Evolutionary conservation across 2,329 filamentous ascomycete species (phyloP).

Genomic region (Dothistroma septosporum): DNA sequence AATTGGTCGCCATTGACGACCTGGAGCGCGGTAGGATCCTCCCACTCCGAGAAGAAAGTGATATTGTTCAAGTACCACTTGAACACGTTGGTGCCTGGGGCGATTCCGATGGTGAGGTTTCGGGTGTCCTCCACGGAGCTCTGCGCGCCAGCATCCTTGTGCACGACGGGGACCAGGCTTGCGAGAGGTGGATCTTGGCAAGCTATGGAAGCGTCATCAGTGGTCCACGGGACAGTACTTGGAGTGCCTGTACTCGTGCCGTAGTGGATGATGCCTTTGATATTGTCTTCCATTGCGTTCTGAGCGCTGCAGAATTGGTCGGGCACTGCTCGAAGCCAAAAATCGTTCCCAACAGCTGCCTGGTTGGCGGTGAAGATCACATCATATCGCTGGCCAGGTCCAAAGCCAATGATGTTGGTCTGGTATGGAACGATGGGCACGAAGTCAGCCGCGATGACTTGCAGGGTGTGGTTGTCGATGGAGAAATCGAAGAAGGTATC

Average conservation of each 20-base stretch:
- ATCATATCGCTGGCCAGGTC: conserved; percentile 37
- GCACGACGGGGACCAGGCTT: not conserved
- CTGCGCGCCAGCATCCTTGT: not conserved
- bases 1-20: conserved; percentile 31
- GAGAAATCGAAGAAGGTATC: conserved; percentile 40
- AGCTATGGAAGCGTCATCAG: not conserved
- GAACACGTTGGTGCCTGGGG: conserved; percentile 1
- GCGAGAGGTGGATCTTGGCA: not conserved
- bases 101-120: not conserved
- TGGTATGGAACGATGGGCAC: conserved; percentile 29
- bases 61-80: conserved; percentile 40
- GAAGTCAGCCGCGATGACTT: conserved; percentile 33
- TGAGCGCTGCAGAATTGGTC: conserved; percentile 37
- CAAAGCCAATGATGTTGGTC: conserved; percentile 25
- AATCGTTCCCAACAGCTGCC: conserved; percentile 26
- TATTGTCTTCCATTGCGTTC: conserved; percentile 32
- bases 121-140: not conserved
- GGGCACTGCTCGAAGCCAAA: conserved; percentile 36
- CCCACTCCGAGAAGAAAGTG: conserved; percentile 38
- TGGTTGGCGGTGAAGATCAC: conserved; percentile 36
- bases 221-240: conserved; percentile 32
- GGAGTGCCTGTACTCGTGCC: conserved; percentile 30
- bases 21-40: conserved; percentile 36
- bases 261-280: conserved; percentile 36
- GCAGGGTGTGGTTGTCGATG: conserved; percentile 30